Evolutionary conservation across 2,329 filamentous ascomycete species (phyloP), one percentile per base, ranked within the genome.

Genomic region (Aspergillus sp.): DNA sequence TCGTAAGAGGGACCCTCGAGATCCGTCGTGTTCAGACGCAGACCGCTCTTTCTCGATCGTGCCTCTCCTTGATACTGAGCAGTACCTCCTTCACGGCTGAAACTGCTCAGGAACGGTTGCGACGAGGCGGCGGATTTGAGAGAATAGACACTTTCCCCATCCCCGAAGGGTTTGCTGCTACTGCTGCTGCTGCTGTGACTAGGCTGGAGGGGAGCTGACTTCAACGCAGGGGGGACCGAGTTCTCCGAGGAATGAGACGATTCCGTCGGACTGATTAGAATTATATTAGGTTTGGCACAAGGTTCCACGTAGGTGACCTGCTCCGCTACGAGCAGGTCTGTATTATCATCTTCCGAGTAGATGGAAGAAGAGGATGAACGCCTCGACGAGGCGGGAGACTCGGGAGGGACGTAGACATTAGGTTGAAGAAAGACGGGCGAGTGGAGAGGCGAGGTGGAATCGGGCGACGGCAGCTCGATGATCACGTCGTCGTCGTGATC

Each of bases 401-500:
- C 65, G 0, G 70, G 67, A 5, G 70, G 66, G 22, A 70, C 67
- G 52, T 73, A 73, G 22, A 73, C 69, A 4, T 63, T 58, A 9
- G 73, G 71, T 45, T 69, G 71, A 36, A 74, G 46, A 56, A 72
- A 72, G 22, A 71, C 56, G 18, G 64, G 69, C 20, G 73, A 68
- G 49, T 65, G 67, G 29, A 74, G 56, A 18, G 66, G 64, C 7
- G 69, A 65, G 12, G 70, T 63, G 18, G 62, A 63, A 26, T 70
- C 65, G 12, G 72, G 71, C 1, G 71, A 72, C 4, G 73, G 69
- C 11, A 75, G 60, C 57, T 74, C 73, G 7, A 75, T 65, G 11
- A 75, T 67, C 54, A 73, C 60, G 11, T 72, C 67, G 18, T 73
- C 69, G 26, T 74, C 72, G 4, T 67, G 65, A 22, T 74, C 72